A percentile compares a stretch with the other conserved stretches of the same genome.
Conservation (phyloP, 148 eudicot species). For the Fagopyrum tataricum region DNA sequence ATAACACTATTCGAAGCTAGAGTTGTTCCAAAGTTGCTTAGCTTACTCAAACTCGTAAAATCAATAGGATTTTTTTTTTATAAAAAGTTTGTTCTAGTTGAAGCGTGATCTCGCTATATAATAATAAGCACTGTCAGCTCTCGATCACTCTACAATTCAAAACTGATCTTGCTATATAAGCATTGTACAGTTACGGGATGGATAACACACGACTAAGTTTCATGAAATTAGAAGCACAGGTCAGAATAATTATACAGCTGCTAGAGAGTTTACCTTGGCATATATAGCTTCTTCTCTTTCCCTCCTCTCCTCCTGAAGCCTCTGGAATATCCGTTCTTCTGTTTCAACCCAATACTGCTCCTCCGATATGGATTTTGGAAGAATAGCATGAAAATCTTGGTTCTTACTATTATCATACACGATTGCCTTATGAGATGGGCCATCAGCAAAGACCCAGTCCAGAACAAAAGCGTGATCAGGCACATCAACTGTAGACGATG, state of each 20-base stretch:
- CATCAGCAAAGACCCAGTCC: conserved; percentile 98
- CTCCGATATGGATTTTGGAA: conserved; percentile 44
- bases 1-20: too few species aligned
- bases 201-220: too few species aligned
- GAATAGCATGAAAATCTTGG: conserved; percentile 82
- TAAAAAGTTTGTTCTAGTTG: too few species aligned
- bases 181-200: too few species aligned
- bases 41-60: too few species aligned
- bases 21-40: too few species aligned
- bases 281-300: conserved; percentile 53
- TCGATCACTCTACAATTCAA: too few species aligned
- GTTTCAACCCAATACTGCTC: conserved; percentile 79
- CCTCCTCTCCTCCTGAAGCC: conserved; percentile 76
- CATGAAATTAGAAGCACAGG: background rate
- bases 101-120: too few species aligned
- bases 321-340: conserved; percentile 57
- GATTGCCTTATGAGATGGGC: conserved; percentile 74
- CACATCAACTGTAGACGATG: conserved; percentile 45
- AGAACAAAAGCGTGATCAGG: conserved; percentile 69
- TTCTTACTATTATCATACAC: conserved; percentile 67
- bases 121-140: too few species aligned
- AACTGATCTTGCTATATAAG: too few species aligned
- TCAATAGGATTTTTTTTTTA: too few species aligned
- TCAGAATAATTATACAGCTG: background rate
- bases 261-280: conserved; percentile 59